phyloP scores from a whole-genome alignment of 345 rosid genomes.

The Salix udensis region DNA sequence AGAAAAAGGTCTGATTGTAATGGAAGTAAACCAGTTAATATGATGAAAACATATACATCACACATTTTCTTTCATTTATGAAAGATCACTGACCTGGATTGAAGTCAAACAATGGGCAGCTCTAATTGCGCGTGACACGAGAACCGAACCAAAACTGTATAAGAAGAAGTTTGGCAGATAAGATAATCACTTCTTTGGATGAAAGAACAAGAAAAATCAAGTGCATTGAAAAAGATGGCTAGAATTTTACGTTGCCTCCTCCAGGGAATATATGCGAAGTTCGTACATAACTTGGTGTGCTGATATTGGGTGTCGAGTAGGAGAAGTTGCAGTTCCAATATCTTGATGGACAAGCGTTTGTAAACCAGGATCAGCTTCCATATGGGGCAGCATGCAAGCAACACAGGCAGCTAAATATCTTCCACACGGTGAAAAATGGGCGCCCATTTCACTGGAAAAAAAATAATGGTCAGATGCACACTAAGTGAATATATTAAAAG shows the following conservation, averaged over 20 bases:
- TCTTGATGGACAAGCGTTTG: slow-evolving; percentile 64
- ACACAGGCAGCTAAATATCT: slow-evolving; percentile 95
- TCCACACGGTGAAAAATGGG: slow-evolving; percentile 99
- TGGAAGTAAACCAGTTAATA: not conserved
- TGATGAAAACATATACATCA: not conserved
- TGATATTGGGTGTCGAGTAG: slow-evolving; percentile 88
- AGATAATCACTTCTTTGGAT: slow-evolving; percentile 6
- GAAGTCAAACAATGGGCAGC: slow-evolving; percentile 99
- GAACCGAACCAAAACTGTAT: slow-evolving; percentile 77
- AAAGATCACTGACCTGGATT: slow-evolving; percentile 64
- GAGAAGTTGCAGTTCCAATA: slow-evolving; percentile 75
- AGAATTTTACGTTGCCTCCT: slow-evolving; percentile 77
- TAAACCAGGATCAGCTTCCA: slow-evolving; percentile 75
- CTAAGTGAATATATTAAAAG: slow-evolving; percentile 9
- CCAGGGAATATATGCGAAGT: slow-evolving; percentile 93
- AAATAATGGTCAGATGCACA: slow-evolving; percentile 9
- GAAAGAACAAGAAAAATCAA: slow-evolving; percentile 5
- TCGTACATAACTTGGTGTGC: slow-evolving; percentile 93
- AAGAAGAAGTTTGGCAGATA: slow-evolving; percentile 18
- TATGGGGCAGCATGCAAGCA: slow-evolving; percentile 80
- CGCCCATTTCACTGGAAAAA: slow-evolving; percentile 94
- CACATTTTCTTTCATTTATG: not conserved
- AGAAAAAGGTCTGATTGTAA: not conserved
- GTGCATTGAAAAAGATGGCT: slow-evolving; percentile 3
- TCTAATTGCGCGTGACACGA: slow-evolving; percentile 81